Percentiles rank a stretch among this genome's conserved stretches.
These are phyloP conservation scores for Cyberlindnera maritima DNA, from an alignment of 805 yeast species.

Conservation along the genomic window DNA sequence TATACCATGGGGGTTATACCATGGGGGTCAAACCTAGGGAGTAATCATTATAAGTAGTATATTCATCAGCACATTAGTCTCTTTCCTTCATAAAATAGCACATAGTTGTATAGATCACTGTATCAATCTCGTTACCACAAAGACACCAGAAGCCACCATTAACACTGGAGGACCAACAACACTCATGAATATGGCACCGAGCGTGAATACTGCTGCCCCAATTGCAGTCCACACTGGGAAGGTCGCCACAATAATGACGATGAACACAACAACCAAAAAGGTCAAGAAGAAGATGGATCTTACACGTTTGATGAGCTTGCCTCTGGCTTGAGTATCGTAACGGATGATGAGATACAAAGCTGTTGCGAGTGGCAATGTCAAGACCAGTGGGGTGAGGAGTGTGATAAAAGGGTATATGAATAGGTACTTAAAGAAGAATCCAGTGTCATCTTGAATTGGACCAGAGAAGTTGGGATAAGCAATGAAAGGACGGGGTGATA, in stretches of 20 bases:
- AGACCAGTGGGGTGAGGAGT: background rate
- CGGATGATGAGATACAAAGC: conserved; percentile 3
- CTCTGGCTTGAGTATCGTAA: conserved; percentile 3
- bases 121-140: background rate
- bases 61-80: too few relatives aligned
- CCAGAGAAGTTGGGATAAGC: background rate
- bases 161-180: background rate
- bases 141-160: background rate
- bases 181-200: background rate
- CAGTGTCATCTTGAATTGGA: background rate
- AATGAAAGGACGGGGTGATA: background rate
- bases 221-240: conserved; percentile 6
- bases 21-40: too few relatives aligned
- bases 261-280: background rate
- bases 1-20: too few relatives aligned
- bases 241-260: conserved; percentile 1
- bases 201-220: background rate
- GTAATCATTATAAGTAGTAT: too few relatives aligned
- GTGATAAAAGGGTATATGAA: conserved; percentile 1
- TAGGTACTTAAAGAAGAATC: background rate
- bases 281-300: conserved; percentile 3
- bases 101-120: too few relatives aligned
- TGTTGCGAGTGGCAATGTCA: background rate
- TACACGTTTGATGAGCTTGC: background rate
- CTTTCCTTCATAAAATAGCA: too few relatives aligned